A percentile compares a stretch with the other conserved stretches of the same genome.
These are phyloP conservation scores for Circinella minor DNA, from an alignment of 371 early-diverging fungal genomes.

Conservation along the genomic window DNA sequence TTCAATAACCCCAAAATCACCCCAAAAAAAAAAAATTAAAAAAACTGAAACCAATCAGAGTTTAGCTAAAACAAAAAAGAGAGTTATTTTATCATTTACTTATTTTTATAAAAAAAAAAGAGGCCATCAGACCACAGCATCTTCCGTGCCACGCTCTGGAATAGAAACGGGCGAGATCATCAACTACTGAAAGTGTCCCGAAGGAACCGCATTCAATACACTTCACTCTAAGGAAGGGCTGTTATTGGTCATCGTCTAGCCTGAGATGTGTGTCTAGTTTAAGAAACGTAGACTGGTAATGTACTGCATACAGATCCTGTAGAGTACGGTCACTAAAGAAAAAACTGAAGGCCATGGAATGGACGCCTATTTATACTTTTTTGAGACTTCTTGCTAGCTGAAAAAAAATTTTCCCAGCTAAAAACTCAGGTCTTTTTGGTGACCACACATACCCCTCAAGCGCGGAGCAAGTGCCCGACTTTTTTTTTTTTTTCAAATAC, in stretches of 20 bases:
- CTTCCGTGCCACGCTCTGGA: conserved; percentile 49
- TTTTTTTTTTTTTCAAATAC: too few relatives aligned
- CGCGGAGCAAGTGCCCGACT: too few relatives aligned
- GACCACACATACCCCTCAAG: too few relatives aligned
- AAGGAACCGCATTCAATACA: conserved; percentile 32
- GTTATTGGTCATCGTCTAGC: conserved; percentile 50
- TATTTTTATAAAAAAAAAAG: conserved; percentile 25
- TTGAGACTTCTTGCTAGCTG: not conserved
- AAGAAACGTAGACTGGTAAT: conserved; percentile 53
- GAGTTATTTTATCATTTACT: conserved; percentile 22
- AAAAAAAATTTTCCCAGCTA: not conserved
- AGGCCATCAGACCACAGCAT: conserved; percentile 44
- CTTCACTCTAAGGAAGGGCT: conserved; percentile 55
- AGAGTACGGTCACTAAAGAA: conserved; percentile 58
- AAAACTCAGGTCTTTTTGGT: not conserved
- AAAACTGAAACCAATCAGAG: too few relatives aligned
- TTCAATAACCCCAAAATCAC: too few relatives aligned
- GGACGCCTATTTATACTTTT: conserved; percentile 35
- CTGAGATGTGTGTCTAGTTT: conserved; percentile 50
- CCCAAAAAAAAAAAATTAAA: too few relatives aligned
- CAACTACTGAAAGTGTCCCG: conserved; percentile 32
- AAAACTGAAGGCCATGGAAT: conserved; percentile 24
- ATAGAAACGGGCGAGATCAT: conserved; percentile 49
- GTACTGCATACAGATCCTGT: conserved; percentile 62
- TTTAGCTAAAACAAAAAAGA: not conserved